phyloP scores from a whole-genome alignment of 2,329 filamentous ascomycete genomes.

The Lachnellula suecica region DNA sequence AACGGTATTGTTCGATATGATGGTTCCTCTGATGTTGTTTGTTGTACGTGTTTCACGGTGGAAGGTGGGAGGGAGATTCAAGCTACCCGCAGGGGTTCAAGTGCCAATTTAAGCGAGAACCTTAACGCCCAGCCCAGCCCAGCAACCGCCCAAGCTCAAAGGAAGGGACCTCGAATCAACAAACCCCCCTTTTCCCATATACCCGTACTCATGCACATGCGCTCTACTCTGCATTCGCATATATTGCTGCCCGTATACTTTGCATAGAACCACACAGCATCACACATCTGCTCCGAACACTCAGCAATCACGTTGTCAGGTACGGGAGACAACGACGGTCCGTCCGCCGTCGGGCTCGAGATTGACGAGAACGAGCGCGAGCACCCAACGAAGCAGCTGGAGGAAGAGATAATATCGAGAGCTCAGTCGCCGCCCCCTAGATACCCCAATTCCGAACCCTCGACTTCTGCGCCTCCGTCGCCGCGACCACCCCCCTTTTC shows the following conservation, averaged over 20 bases:
- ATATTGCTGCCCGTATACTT: background rate
- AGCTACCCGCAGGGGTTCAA: no score
- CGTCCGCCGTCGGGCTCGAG: conserved; percentile 39
- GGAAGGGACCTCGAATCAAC: no score
- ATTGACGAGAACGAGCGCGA: conserved; percentile 21
- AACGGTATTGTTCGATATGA: background rate
- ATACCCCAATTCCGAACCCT: conserved; percentile 55
- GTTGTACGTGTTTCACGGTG: no score
- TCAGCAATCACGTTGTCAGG: conserved; percentile 48
- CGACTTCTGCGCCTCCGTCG: conserved; percentile 42
- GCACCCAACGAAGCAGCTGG: conserved; percentile 32
- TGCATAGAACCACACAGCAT: background rate
- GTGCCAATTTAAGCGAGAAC: no score
- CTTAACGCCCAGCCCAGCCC: background rate
- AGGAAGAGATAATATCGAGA: conserved; percentile 34
- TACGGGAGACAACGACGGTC: conserved; percentile 44
- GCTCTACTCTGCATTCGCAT: background rate
- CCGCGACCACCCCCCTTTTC: conserved; percentile 57
- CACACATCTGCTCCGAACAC: conserved; percentile 7
- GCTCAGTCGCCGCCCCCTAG: conserved; percentile 56
- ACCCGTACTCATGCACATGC: no score
- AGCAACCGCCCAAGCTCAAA: no score
- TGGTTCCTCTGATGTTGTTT: background rate
- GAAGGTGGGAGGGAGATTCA: no score
- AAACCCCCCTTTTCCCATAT: no score